Conservation (phyloP, 2,329 filamentous ascomycete species). For the Xylariaceae sp. region DNA sequence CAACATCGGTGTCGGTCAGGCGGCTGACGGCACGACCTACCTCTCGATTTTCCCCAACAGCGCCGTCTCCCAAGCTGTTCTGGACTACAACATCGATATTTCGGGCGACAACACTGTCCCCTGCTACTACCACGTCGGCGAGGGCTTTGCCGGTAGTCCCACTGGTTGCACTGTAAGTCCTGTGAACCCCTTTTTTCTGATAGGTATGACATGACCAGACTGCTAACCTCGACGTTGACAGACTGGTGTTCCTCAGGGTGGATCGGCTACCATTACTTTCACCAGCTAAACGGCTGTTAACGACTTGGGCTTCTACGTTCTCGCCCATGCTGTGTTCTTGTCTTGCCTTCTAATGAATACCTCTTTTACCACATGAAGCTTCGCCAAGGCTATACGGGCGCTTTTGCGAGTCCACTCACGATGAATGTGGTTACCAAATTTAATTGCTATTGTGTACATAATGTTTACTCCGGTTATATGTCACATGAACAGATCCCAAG, state of each 20-base stretch:
- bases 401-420: slow-evolving; percentile 22
- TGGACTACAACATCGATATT: slow-evolving; percentile 78
- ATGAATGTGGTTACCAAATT: slow-evolving; percentile 27
- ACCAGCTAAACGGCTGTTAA: slow-evolving; percentile 29
- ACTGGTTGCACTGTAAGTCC: slow-evolving; percentile 76
- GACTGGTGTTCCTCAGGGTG: slow-evolving; percentile 41
- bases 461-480: slow-evolving; percentile 23
- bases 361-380: slow-evolving; percentile 29
- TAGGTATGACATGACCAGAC: slow-evolving; percentile 15
- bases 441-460: slow-evolving; percentile 33
- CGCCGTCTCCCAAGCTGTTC: slow-evolving; percentile 63
- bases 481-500: slow-evolving; percentile 6
- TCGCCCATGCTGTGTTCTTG: slow-evolving; percentile 25
- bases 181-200: neutral
- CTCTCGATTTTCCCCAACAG: slow-evolving; percentile 80
- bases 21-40: slow-evolving; percentile 58
- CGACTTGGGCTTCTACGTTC: slow-evolving; percentile 16
- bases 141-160: slow-evolving; percentile 50
- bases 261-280: slow-evolving; percentile 42
- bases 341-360: slow-evolving; percentile 33
- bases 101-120: slow-evolving; percentile 52
- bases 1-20: slow-evolving; percentile 75
- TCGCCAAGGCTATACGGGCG: slow-evolving; percentile 17
- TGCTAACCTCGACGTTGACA: slow-evolving; percentile 25
- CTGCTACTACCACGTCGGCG: slow-evolving; percentile 63